phyloP scores from a whole-genome alignment of 192 early-diverging fungal genomes.

The Spizellomyces sp. region DNA sequence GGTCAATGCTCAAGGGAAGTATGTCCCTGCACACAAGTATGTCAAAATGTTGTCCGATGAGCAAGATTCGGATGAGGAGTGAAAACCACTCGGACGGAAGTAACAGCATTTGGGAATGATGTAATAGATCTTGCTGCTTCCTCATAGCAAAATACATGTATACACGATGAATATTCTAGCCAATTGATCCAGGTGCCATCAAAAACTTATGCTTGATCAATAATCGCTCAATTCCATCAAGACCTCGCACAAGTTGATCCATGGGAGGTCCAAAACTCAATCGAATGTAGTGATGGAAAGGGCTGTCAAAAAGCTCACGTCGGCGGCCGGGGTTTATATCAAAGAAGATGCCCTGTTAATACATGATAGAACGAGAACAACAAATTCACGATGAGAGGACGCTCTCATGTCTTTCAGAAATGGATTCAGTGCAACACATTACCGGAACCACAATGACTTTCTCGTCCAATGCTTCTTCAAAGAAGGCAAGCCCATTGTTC shows the following conservation, averaged over 20 bases:
- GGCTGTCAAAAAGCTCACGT: conserved; percentile 55
- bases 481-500: conserved; percentile 55
- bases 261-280: conserved; percentile 58
- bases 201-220: conserved; percentile 28
- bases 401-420: not conserved
- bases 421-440: not conserved
- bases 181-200: not conserved
- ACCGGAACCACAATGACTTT: conserved; percentile 51
- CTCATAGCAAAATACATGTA: no score
- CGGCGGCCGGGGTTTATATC: conserved; percentile 59
- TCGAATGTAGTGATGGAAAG: conserved; percentile 59
- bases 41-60: not conserved
- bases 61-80: no score
- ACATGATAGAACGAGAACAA: conserved; percentile 2
- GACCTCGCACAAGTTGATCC: conserved; percentile 48
- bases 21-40: not conserved
- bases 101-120: not conserved
- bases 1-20: not conserved
- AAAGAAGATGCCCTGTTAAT: conserved; percentile 53
- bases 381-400: not conserved
- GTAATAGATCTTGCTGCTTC: no score
- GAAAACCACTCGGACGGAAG: no score
- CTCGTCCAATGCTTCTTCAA: conserved; percentile 57
- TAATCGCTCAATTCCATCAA: conserved; percentile 49
- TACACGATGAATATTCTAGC: no score